phyloP scores from a whole-genome alignment of 2,329 filamentous ascomycete species.

The Penicillium digitatum region DNA sequence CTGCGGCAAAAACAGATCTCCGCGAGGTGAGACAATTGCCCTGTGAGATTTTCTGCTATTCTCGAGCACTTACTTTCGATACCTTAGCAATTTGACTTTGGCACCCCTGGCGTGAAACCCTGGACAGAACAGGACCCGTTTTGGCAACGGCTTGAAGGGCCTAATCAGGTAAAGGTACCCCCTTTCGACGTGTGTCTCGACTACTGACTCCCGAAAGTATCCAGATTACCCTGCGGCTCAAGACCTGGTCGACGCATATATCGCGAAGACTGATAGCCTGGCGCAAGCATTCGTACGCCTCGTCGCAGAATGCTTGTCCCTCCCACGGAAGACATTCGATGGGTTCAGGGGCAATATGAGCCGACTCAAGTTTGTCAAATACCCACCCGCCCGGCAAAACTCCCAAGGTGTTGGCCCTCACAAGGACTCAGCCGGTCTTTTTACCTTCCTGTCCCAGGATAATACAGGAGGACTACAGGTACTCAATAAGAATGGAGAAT shows the following conservation, averaged over 20 bases:
- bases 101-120: conserved; percentile 28
- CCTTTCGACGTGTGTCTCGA: neutral
- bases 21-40: conserved; percentile 27
- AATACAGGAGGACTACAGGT: conserved; percentile 46
- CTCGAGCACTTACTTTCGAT: neutral
- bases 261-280: conserved; percentile 46
- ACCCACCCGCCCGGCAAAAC: conserved; percentile 40
- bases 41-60: neutral
- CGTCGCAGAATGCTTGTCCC: conserved; percentile 54
- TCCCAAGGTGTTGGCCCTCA: conserved; percentile 57
- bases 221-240: conserved; percentile 24
- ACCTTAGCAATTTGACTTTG: conserved; percentile 45
- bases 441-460: conserved; percentile 43
- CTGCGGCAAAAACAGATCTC: conserved; percentile 29
- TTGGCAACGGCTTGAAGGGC: conserved; percentile 38
- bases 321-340: conserved; percentile 48
- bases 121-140: conserved; percentile 43
- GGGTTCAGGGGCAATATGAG: conserved; percentile 50
- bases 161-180: conserved; percentile 23
- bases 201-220: conserved; percentile 19
- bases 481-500: conserved; percentile 44
- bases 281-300: conserved; percentile 52
- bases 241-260: conserved; percentile 48
- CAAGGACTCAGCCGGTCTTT: conserved; percentile 52
- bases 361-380: conserved; percentile 55